A percentile compares a stretch with the other conserved stretches of the same genome.
Evolutionary conservation across 495 filamentous ascomycete species (phyloP).

Genomic region (Cercophora newfieldiana): DNA sequence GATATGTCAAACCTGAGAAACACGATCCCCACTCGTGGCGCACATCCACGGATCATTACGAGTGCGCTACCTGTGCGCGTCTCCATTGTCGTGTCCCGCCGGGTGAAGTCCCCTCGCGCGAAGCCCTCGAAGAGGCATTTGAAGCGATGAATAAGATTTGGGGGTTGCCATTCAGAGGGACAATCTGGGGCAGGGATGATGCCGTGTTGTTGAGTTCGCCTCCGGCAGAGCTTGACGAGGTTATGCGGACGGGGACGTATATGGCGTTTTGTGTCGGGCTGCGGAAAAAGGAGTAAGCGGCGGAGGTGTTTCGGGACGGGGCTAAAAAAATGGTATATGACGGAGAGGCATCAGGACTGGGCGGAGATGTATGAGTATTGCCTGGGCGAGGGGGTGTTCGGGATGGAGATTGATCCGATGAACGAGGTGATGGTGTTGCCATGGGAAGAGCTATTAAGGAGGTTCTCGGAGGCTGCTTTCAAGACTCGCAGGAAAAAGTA

Average conservation of each 20-base stretch:
- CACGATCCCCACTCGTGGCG: slow-evolving; percentile 3
- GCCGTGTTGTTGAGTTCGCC: too few relatives aligned
- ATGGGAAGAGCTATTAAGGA: not conserved
- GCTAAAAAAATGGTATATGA: not conserved
- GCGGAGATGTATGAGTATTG: not conserved
- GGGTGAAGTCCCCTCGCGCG: not conserved
- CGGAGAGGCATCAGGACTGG: not conserved
- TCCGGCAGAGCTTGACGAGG: not conserved
- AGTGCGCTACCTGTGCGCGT: not conserved
- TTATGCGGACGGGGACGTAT: not conserved
- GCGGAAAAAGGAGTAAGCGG: too few relatives aligned
- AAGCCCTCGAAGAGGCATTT: slow-evolving; percentile 1
- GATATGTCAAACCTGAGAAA: not conserved
- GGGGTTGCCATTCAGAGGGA: not conserved
- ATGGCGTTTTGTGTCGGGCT: not conserved
- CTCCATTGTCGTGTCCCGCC: not conserved
- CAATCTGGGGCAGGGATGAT: too few relatives aligned
- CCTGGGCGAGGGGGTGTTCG: not conserved
- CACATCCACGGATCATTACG: not conserved
- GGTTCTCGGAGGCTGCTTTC: slow-evolving; percentile 9
- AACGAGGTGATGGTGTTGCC: not conserved
- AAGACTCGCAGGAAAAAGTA: not conserved
- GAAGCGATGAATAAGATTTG: not conserved
- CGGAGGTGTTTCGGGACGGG: not conserved
- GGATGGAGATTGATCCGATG: not conserved